A percentile compares a stretch with the other conserved stretches of the same genome.
Evolutionary conservation across 2,329 filamentous ascomycete species (phyloP).

Genomic region (Pseudogymnoascus sp.): DNA sequence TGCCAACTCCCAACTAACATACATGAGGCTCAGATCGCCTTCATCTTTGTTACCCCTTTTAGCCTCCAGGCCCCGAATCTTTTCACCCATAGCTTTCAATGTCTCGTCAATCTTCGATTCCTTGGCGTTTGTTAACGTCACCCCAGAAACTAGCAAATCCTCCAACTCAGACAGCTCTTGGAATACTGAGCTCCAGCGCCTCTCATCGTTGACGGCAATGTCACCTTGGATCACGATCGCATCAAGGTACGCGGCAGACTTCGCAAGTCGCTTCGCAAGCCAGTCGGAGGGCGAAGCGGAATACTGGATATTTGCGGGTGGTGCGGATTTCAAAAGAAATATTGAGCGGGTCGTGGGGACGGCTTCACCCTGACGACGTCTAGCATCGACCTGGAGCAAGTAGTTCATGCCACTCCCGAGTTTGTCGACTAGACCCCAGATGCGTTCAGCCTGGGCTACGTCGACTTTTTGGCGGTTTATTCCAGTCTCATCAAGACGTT

Average conservation of each 20-base stretch:
- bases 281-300: slow-evolving; percentile 8
- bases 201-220: slow-evolving; percentile 6
- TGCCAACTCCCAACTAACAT: slow-evolving; percentile 12
- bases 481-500: slow-evolving; percentile 4
- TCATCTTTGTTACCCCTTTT: slow-evolving; percentile 5
- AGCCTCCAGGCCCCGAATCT: not conserved
- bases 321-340: slow-evolving; percentile 13
- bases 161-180: slow-evolving; percentile 8
- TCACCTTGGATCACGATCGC: not conserved
- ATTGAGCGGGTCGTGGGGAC: slow-evolving; percentile 12
- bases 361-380: not conserved
- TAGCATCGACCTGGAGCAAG: not conserved
- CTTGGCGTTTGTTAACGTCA: not conserved
- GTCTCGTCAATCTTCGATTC: slow-evolving; percentile 4
- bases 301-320: slow-evolving; percentile 4
- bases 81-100: slow-evolving; percentile 3
- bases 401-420: slow-evolving; percentile 10
- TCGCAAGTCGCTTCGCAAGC: not conserved
- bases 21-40: slow-evolving; percentile 11
- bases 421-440: slow-evolving; percentile 9
- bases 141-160: slow-evolving; percentile 9
- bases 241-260: not conserved
- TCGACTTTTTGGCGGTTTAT: slow-evolving; percentile 8
- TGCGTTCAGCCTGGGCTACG: not conserved
- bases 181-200: slow-evolving; percentile 4